phyloP scores from a whole-genome alignment of 306 rosid genomes.

The Sphenostylis stenocarpa region DNA sequence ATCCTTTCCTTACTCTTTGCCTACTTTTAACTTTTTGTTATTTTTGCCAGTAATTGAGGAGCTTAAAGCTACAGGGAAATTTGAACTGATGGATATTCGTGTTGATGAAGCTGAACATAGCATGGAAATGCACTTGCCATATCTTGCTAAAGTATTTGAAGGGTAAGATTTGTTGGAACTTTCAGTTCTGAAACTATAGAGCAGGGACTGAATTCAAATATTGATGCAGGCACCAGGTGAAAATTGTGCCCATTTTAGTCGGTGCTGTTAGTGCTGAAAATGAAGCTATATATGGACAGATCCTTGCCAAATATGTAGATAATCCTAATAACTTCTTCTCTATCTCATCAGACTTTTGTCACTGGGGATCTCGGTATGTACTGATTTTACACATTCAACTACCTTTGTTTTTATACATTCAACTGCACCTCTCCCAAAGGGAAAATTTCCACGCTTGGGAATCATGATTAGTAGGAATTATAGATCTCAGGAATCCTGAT shows the following conservation, averaged over 20 bases:
- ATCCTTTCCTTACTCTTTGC: background rate
- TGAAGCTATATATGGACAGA: constrained; percentile 79
- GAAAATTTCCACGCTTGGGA: background rate
- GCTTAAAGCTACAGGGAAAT: constrained; percentile 84
- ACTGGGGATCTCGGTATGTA: constrained; percentile 94
- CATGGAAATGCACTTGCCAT: constrained; percentile 99
- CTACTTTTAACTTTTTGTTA: background rate
- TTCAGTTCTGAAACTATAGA: constrained; percentile 15
- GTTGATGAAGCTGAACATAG: constrained; percentile 98
- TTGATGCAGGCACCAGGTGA: constrained; percentile 66
- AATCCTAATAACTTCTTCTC: constrained; percentile 82
- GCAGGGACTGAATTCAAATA: constrained; percentile 30
- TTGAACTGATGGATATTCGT: constrained; percentile 76
- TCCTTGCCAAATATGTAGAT: constrained; percentile 83
- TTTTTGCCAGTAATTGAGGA: constrained; percentile 66
- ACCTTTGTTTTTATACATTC: background rate
- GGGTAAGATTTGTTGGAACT: constrained; percentile 54
- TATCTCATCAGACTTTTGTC: constrained; percentile 93
- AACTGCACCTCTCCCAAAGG: background rate
- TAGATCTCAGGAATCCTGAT: too few relatives aligned
- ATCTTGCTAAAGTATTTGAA: constrained; percentile 92
- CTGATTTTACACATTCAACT: background rate
- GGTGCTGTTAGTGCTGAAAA: constrained; percentile 76
- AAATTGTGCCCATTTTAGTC: constrained; percentile 91
- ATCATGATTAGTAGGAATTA: too few relatives aligned